Conservation (phyloP, 1,284 basidiomycete species). For the Leccinum insolens region DNA sequence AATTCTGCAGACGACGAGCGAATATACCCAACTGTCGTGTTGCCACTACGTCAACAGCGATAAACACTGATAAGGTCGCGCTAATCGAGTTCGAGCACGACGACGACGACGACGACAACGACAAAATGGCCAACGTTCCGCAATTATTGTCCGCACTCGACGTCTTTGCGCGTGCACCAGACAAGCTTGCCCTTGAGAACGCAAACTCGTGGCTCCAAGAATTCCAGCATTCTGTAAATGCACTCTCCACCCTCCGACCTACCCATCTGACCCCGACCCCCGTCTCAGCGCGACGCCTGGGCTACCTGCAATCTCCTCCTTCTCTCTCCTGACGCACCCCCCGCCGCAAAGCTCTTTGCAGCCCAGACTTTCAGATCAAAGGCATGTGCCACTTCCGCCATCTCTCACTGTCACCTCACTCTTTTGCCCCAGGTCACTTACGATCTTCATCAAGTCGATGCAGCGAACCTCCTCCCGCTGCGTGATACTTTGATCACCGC, state of each 20-base stretch:
- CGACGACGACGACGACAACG: constrained; percentile 23
- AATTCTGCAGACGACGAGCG: constrained; percentile 29
- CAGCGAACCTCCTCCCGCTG: constrained; percentile 71
- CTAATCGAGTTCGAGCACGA: not conserved
- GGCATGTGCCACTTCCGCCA: constrained; percentile 46
- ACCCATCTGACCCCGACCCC: constrained; percentile 58
- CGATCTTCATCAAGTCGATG: constrained; percentile 89
- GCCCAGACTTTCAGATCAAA: constrained; percentile 97
- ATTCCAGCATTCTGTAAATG: constrained; percentile 95
- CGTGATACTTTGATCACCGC: constrained; percentile 88
- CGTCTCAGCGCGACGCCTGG: constrained; percentile 92
- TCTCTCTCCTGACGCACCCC: constrained; percentile 76
- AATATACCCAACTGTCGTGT: constrained; percentile 40
- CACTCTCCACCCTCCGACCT: constrained; percentile 64
- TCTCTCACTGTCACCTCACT: constrained; percentile 16
- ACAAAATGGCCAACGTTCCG: constrained; percentile 65
- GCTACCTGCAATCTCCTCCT: constrained; percentile 91
- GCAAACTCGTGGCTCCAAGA: constrained; percentile 94
- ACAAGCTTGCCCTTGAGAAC: constrained; percentile 79
- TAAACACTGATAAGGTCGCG: constrained; percentile 32
- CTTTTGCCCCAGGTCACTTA: constrained; percentile 79
- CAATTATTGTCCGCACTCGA: constrained; percentile 72
- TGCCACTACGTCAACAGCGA: constrained; percentile 39
- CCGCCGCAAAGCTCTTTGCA: constrained; percentile 89
- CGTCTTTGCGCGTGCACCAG: constrained; percentile 77